phyloP scores from a whole-genome alignment of 2,329 filamentous ascomycete species.

The Ophiocordyceps unilateralis region DNA sequence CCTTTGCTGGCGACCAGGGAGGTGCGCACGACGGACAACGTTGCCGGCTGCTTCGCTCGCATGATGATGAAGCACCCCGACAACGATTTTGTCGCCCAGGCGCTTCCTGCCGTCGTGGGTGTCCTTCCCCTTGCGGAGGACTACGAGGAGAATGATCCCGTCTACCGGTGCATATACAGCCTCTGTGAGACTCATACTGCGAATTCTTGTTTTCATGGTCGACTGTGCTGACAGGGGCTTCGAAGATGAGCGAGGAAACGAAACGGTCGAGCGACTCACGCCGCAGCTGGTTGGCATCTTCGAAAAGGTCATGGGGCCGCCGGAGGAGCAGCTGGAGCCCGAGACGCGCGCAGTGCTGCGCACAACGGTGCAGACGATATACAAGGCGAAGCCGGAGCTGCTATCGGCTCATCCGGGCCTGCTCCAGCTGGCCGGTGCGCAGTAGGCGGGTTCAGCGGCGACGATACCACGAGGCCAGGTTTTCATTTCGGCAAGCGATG shows the following conservation, averaged over 20 bases:
- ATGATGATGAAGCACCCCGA: constrained; percentile 88
- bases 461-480: not conserved
- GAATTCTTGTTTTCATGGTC: not conserved
- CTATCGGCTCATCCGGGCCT: constrained; percentile 15
- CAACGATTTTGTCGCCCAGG: constrained; percentile 60
- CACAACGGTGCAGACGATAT: constrained; percentile 38
- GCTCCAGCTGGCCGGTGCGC: constrained; percentile 13
- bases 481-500: no score
- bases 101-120: constrained; percentile 63
- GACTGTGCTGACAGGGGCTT: constrained; percentile 6
- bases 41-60: constrained; percentile 74
- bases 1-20: constrained; percentile 62
- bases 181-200: constrained; percentile 43
- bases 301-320: constrained; percentile 52
- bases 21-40: constrained; percentile 79
- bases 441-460: not conserved
- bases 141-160: constrained; percentile 88
- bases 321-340: constrained; percentile 58
- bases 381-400: constrained; percentile 17
- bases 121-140: constrained; percentile 82
- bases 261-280: constrained; percentile 52
- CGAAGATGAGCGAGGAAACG: constrained; percentile 48
- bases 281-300: constrained; percentile 53
- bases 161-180: constrained; percentile 78
- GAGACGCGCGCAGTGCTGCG: constrained; percentile 51